Conservation (phyloP, 169 alveolate genomes). For the Babesia ovis region DNA sequence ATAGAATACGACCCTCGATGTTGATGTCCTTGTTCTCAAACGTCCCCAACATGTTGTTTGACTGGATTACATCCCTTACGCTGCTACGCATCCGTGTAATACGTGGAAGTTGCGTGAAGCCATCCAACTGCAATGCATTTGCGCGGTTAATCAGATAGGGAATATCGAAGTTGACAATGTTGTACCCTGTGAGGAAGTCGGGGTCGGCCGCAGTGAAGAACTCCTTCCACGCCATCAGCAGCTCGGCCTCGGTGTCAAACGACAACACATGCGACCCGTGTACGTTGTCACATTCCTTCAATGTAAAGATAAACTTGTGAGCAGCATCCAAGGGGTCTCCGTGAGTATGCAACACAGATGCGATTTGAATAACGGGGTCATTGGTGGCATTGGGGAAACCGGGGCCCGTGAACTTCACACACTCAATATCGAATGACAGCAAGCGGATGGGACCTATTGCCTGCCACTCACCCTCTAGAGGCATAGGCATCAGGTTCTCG, state of each 20-base stretch:
- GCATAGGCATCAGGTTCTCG: conserved; percentile 77
- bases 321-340: conserved; percentile 68
- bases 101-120: conserved; percentile 82
- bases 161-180: conserved; percentile 96
- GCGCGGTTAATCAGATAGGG: conserved; percentile 95
- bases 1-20: conserved; percentile 95
- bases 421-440: conserved; percentile 90
- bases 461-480: conserved; percentile 88
- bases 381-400: conserved; percentile 92
- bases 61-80: conserved; percentile 84
- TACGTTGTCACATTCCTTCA: conserved; percentile 83
- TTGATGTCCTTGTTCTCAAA: conserved; percentile 90
- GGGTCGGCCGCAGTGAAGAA: conserved; percentile 67
- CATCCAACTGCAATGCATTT: conserved; percentile 81
- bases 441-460: conserved; percentile 94
- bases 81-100: conserved; percentile 73
- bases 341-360: conserved; percentile 84
- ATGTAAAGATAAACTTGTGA: conserved; percentile 79
- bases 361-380: conserved; percentile 95
- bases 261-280: conserved; percentile 86
- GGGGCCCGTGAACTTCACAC: conserved; percentile 38
- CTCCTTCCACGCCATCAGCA: conserved; percentile 87
- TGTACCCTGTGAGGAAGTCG: conserved; percentile 91
- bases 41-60: conserved; percentile 90
- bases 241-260: conserved; percentile 74